Base-by-base conservation (phyloP, 1,139 yeast genomes). In the Suhomyces ambrosiae region DNA sequence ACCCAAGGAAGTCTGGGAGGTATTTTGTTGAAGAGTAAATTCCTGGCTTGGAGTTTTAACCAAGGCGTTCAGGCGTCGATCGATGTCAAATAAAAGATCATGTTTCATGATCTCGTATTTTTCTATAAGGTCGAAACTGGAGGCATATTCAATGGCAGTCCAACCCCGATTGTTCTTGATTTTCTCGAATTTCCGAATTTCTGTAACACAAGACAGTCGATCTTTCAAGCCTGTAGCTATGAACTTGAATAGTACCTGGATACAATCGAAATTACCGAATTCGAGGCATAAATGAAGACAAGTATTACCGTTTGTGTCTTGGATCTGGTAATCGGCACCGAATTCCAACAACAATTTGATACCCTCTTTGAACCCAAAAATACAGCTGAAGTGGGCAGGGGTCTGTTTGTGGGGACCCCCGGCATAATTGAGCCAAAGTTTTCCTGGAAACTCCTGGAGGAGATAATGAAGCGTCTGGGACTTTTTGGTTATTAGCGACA, bases 271-370 rank as follows among this genome's bases (percentile, higher is more conserved):
- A 45, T 80, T 78, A 4, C 95, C 96, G 53, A 76, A 81, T 44
- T 87, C 87, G 50, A 89, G 80, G 7, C 95, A 88, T 14, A 85
- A 61, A 58, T 90, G 97, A 21, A 90, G 61, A 5, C 94, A 81
- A 9, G 92, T 81, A 54, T 87, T 84, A 2, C 92, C 94, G 23
- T 74, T 66, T 18, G 63, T 67, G 53, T 86, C 95, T 16, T 70
- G 68, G 3, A 72, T 50, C 38, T 76, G 70, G 48, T 84, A 74
- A 50, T 85, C 80, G 3, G 96, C 96, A 3, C 95, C 96, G 48
- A 86, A 81, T 37, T 86, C 90, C 11, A 90, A 64, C 22, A 90
- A 61, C 33, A 89, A 62, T 44, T 78, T 79, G 27, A 86, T 66
- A 35, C 95, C 88, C 33, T 85, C 86, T 42, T 73, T 76, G 54